A percentile compares a stretch with the other conserved stretches of the same genome.
Evolutionary conservation across 83 land plant species (phyloP).

Genomic region (Picea abies): DNA sequence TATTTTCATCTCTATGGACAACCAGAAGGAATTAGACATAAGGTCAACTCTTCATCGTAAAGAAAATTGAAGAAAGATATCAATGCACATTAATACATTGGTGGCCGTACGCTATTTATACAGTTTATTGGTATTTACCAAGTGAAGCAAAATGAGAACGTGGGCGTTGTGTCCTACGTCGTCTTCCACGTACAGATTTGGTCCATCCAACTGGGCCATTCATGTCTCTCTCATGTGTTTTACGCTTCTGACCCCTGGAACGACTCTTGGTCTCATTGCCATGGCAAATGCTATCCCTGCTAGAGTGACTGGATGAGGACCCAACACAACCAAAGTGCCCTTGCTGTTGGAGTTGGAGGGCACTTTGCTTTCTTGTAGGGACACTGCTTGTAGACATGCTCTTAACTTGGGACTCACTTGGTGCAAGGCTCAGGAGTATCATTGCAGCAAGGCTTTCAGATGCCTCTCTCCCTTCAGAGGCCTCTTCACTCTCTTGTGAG

Average conservation of each 20-base stretch:
- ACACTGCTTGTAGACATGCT: constrained; percentile 3
- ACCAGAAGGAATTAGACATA: too few relatives aligned
- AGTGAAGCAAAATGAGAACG: not conserved
- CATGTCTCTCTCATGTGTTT: not conserved
- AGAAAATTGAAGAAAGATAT: constrained; percentile 12
- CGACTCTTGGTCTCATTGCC: not conserved
- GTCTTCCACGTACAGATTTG: constrained; percentile 18
- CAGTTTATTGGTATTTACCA: not conserved
- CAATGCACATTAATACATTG: constrained; percentile 13
- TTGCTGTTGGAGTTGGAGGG: constrained; percentile 1
- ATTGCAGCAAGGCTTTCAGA: constrained; percentile 17
- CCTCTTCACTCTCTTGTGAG: not conserved
- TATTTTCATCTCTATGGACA: too few relatives aligned
- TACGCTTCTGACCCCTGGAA: not conserved
- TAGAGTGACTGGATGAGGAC: constrained; percentile 14
- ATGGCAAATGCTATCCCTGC: constrained; percentile 17
- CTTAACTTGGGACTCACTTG: constrained; percentile 3
- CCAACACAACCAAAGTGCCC: not conserved
- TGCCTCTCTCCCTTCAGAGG: constrained; percentile 14
- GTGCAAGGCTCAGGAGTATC: constrained; percentile 20
- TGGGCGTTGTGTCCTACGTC: constrained; percentile 15
- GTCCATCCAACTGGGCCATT: constrained; percentile 16
- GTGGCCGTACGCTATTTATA: not conserved
- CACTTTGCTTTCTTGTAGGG: not conserved
- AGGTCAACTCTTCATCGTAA: constrained; percentile 5